A percentile compares a stretch with the other conserved stretches of the same genome.
phyloP scores from a whole-genome alignment of 2,329 filamentous ascomycete genomes.

The Epichloe coenophiala region DNA sequence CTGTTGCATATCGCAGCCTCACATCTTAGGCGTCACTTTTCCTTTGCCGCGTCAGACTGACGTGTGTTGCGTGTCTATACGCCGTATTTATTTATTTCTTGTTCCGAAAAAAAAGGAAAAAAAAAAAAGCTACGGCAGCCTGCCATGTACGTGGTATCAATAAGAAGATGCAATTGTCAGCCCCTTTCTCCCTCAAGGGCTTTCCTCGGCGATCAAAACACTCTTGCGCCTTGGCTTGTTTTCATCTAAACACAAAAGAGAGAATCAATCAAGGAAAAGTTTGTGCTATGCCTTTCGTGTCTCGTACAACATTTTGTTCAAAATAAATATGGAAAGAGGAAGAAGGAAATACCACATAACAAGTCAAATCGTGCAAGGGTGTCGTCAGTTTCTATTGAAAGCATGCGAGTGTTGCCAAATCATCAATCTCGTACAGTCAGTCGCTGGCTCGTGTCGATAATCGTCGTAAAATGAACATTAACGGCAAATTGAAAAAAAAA shows the following conservation, averaged over 20 bases:
- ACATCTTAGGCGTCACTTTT: background rate
- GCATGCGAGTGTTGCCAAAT: background rate
- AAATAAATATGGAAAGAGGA: background rate
- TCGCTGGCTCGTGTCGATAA: constrained; percentile 2
- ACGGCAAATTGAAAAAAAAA: background rate
- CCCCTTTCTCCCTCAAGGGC: background rate
- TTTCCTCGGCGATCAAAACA: background rate
- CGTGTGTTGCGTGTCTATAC: too few relatives aligned
- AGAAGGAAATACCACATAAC: background rate
- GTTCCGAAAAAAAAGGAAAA: too few relatives aligned
- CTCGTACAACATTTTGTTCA: background rate
- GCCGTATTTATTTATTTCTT: too few relatives aligned
- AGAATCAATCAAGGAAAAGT: background rate
- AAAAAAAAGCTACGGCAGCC: background rate
- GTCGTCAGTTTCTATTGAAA: background rate
- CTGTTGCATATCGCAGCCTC: too few relatives aligned
- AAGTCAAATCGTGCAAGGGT: background rate
- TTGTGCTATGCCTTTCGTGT: background rate
- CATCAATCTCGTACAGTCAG: constrained; percentile 4
- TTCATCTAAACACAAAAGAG: background rate
- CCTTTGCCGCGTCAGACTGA: too few relatives aligned
- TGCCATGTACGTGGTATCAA: constrained; percentile 3
- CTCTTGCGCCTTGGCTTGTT: background rate
- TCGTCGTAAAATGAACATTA: background rate
- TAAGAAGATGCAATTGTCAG: background rate